These are phyloP conservation scores for Leccinum subtestaceum DNA, from an alignment of 768 basidiomycete genomes.

Conservation along the genomic window DNA sequence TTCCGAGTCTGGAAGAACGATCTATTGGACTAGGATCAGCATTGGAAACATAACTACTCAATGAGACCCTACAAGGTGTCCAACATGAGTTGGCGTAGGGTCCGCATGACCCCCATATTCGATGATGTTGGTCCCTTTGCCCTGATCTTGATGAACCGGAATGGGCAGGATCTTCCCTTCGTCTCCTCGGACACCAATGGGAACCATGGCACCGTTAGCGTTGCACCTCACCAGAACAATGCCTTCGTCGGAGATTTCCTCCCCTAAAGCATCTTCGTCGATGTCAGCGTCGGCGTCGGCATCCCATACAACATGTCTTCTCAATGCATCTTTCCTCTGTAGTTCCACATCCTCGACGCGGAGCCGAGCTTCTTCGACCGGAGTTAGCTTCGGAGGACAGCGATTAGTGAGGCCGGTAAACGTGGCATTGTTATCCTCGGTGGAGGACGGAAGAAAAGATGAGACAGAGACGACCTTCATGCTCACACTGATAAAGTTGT, in stretches of 20 bases:
- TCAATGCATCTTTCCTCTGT: slow-evolving; percentile 59
- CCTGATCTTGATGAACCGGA: slow-evolving; percentile 24
- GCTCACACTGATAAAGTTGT: slow-evolving; percentile 49
- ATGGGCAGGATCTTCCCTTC: slow-evolving; percentile 53
- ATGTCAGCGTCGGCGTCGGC: slow-evolving; percentile 46
- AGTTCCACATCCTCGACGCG: slow-evolving; percentile 54
- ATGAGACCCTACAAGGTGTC: slow-evolving; percentile 48
- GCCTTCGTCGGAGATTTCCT: slow-evolving; percentile 37
- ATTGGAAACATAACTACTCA: not conserved
- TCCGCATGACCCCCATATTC: slow-evolving; percentile 53
- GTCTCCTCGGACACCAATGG: slow-evolving; percentile 57
- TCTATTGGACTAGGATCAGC: slow-evolving; percentile 12
- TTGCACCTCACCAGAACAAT: slow-evolving; percentile 26
- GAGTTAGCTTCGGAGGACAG: slow-evolving; percentile 44
- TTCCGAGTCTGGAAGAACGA: slow-evolving; percentile 35
- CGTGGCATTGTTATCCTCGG: slow-evolving; percentile 54
- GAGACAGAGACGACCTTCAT: slow-evolving; percentile 72
- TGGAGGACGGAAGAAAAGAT: slow-evolving; percentile 63
- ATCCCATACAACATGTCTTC: slow-evolving; percentile 65
- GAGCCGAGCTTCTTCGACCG: slow-evolving; percentile 53
- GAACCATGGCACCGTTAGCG: slow-evolving; percentile 29
- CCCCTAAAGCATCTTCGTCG: slow-evolving; percentile 59
- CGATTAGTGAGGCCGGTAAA: slow-evolving; percentile 47
- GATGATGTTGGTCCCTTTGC: slow-evolving; percentile 4
- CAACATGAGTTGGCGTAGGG: slow-evolving; percentile 50